A percentile compares a stretch with the other conserved stretches of the same genome.
Conservation (phyloP, 2,329 filamentous ascomycete species). For the Cordyceps militaris region DNA sequence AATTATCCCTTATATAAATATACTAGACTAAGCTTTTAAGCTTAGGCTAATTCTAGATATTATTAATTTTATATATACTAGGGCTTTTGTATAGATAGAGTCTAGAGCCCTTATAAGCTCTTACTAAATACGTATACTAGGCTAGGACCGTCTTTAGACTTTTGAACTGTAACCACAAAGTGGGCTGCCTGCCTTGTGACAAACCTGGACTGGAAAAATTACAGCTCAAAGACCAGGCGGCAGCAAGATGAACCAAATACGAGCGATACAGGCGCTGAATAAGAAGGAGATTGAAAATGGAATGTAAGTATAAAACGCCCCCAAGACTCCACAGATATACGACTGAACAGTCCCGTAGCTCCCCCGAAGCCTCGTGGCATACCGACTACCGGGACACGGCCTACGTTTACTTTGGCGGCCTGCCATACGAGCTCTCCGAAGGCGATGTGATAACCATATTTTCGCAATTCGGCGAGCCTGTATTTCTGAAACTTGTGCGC, state of each 20-base stretch:
- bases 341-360: slow-evolving; percentile 37
- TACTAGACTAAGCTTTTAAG: too few relatives aligned
- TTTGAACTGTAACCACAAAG: slow-evolving; percentile 13
- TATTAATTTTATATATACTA: too few relatives aligned
- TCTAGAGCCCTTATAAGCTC: too few relatives aligned
- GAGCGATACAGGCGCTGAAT: slow-evolving; percentile 86
- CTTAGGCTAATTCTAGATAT: too few relatives aligned
- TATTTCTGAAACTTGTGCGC: slow-evolving; percentile 83
- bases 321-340: background rate
- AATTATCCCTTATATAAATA: too few relatives aligned
- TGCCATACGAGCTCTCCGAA: slow-evolving; percentile 88
- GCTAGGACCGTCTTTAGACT: slow-evolving; percentile 2
- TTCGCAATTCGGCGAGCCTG: slow-evolving; percentile 92
- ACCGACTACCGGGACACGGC: slow-evolving; percentile 96
- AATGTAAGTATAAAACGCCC: slow-evolving; percentile 46
- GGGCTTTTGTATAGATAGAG: too few relatives aligned
- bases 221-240: background rate
- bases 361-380: slow-evolving; percentile 88
- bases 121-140: background rate
- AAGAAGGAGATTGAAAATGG: slow-evolving; percentile 88
- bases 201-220: slow-evolving; percentile 14
- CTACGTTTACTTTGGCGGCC: slow-evolving; percentile 90
- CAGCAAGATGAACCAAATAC: slow-evolving; percentile 79
- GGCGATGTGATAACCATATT: slow-evolving; percentile 96
- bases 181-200: slow-evolving; percentile 5